Percentiles rank a stretch among this genome's conserved stretches.
Conservation (phyloP, 1,284 basidiomycete genomes). For the Sphaerobolus stellatus region DNA sequence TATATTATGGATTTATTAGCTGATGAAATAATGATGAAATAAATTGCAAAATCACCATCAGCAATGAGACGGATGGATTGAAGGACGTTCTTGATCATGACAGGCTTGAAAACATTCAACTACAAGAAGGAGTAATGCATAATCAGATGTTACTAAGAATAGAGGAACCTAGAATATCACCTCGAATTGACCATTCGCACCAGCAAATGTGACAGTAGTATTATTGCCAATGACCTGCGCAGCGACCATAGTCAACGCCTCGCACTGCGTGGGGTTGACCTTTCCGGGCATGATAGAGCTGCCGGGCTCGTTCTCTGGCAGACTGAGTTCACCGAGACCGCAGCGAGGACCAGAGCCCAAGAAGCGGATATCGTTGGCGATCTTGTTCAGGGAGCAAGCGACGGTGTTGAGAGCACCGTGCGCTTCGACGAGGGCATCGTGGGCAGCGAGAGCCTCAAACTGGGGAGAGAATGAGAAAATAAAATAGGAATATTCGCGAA, state of each 20-base stretch:
- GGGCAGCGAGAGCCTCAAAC: constrained; percentile 96
- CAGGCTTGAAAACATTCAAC: constrained; percentile 99
- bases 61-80: constrained; percentile 93
- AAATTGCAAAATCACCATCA: constrained; percentile 61
- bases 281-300: constrained; percentile 99
- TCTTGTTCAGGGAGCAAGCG: constrained; percentile 97
- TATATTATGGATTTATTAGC: too few species aligned
- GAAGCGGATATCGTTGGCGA: constrained; percentile 98
- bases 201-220: constrained; percentile 89
- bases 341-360: constrained; percentile 97
- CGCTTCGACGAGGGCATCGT: constrained; percentile 97
- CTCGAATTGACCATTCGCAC: constrained; percentile 97
- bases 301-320: constrained; percentile 99
- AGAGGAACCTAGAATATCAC: constrained; percentile 37
- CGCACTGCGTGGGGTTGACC: constrained; percentile 99
- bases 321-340: constrained; percentile 90
- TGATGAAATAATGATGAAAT: constrained; percentile 4
- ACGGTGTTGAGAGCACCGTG: constrained; percentile 95
- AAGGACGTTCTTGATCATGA: constrained; percentile 96
- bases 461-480: constrained; percentile 28
- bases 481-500: neutral
- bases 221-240: constrained; percentile 99
- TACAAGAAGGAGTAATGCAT: constrained; percentile 28
- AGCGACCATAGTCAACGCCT: constrained; percentile 98
- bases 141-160: constrained; percentile 1